Evolutionary conservation across 2,329 filamentous ascomycete species (phyloP).

Genomic region (Claviceps spartinae): DNA sequence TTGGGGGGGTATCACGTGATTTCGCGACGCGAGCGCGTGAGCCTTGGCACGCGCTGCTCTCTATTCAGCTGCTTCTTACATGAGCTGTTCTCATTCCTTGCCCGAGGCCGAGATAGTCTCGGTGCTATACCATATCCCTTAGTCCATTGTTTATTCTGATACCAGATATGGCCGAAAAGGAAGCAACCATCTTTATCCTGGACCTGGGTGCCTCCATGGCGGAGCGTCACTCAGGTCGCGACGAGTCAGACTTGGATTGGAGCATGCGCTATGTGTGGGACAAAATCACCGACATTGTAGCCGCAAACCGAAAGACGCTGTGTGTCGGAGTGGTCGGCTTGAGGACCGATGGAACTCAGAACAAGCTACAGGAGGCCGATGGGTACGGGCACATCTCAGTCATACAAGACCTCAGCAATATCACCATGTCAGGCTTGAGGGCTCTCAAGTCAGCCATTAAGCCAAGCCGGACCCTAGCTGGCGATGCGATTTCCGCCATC

Average conservation of each 20-base stretch:
- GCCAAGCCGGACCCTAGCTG: slow-evolving; percentile 52
- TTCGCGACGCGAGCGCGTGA: slow-evolving; percentile 16
- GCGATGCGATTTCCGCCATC: slow-evolving; percentile 80
- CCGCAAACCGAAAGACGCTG: slow-evolving; percentile 52
- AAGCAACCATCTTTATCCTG: slow-evolving; percentile 83
- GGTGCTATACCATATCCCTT: not conserved
- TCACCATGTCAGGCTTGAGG: slow-evolving; percentile 55
- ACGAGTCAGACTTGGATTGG: slow-evolving; percentile 75
- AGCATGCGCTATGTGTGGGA: slow-evolving; percentile 90
- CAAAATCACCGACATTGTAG: slow-evolving; percentile 58
- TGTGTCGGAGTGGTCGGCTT: slow-evolving; percentile 71
- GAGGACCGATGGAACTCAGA: slow-evolving; percentile 63
- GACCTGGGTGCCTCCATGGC: slow-evolving; percentile 83
- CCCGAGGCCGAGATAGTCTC: too few relatives aligned
- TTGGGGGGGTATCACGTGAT: slow-evolving; percentile 17
- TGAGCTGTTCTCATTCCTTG: not conserved
- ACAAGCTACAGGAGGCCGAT: slow-evolving; percentile 52
- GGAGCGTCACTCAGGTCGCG: slow-evolving; percentile 53
- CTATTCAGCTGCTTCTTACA: not conserved
- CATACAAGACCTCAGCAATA: slow-evolving; percentile 50
- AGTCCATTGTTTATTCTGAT: not conserved
- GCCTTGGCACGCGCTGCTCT: not conserved
- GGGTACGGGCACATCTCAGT: slow-evolving; percentile 74
- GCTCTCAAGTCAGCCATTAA: slow-evolving; percentile 49
- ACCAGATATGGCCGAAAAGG: slow-evolving; percentile 68